Percentiles rank a stretch among this genome's conserved stretches.
phyloP scores from a whole-genome alignment of 306 rosid genomes.

The Glycyrrhiza uralensis region DNA sequence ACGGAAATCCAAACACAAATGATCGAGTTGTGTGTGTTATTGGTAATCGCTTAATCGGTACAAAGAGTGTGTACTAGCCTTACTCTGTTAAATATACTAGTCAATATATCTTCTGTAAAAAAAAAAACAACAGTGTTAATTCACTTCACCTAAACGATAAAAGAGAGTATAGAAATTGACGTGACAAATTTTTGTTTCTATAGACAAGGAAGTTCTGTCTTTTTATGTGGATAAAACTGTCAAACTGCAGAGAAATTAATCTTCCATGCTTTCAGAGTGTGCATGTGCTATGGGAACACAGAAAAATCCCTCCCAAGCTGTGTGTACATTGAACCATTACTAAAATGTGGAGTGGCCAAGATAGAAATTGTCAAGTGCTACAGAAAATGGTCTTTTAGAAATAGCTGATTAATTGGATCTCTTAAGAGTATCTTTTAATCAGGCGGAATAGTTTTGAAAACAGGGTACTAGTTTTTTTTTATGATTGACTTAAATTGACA shows the following conservation, averaged over 20 bases:
- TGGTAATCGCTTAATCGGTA: too few species aligned
- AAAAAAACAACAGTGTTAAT: background rate
- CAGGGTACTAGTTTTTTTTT: background rate
- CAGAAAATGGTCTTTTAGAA: background rate
- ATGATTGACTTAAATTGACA: background rate
- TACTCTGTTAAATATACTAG: background rate
- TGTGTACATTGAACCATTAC: constrained; percentile 1
- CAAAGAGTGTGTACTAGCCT: background rate
- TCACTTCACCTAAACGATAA: background rate
- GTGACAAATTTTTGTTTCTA: constrained; percentile 13
- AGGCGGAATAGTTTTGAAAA: background rate
- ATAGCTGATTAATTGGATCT: background rate
- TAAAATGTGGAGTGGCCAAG: background rate
- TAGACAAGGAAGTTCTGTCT: constrained; percentile 22
- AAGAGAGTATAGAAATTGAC: background rate
- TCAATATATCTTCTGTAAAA: background rate
- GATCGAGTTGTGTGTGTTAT: too few species aligned
- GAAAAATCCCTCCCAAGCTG: background rate
- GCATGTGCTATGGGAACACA: constrained; percentile 22
- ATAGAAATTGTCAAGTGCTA: background rate
- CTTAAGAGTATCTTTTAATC: background rate
- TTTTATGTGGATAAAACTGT: constrained; percentile 1
- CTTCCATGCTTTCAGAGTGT: constrained; percentile 1
- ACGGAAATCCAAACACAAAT: too few species aligned
- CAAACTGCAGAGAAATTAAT: constrained; percentile 19